Percentiles rank a stretch among this genome's conserved stretches.
phyloP scores from a whole-genome alignment of 768 basidiomycete genomes.

The Pleurotus djamor region DNA sequence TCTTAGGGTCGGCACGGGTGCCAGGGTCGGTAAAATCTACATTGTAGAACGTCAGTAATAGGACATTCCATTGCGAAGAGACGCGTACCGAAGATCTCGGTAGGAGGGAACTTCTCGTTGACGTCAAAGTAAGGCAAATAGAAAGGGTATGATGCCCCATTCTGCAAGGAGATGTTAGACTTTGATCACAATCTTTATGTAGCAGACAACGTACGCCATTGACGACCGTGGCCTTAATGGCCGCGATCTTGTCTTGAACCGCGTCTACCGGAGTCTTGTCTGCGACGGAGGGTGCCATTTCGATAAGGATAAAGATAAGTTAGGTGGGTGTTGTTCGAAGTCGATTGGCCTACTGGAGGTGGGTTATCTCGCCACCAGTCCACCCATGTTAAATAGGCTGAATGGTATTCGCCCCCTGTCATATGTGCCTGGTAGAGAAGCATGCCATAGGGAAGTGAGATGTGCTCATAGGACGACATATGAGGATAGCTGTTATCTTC shows the following conservation, averaged over 20 bases:
- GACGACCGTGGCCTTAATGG: neutral
- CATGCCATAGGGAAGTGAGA: conserved; percentile 6
- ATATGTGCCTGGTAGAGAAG: neutral
- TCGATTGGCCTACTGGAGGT: neutral
- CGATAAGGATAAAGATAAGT: neutral
- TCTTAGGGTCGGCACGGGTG: conserved; percentile 43
- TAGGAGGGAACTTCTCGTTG: conserved; percentile 48
- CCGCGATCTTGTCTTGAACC: neutral
- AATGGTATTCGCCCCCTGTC: neutral
- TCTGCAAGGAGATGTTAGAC: conserved; percentile 8
- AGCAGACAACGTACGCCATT: neutral
- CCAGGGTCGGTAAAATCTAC: conserved; percentile 43
- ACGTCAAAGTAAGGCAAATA: conserved; percentile 46
- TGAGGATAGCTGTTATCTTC: too few species aligned
- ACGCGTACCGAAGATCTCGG: conserved; percentile 40
- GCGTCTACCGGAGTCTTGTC: neutral
- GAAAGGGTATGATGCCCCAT: conserved; percentile 45
- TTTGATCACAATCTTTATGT: neutral
- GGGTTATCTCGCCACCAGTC: neutral
- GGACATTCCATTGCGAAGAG: neutral
- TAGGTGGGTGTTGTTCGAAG: neutral
- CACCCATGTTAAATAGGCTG: neutral
- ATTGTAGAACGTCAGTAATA: conserved; percentile 1
- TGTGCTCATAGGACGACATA: neutral
- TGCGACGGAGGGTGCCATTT: conserved; percentile 6